Percentiles rank a stretch among this genome's conserved stretches.
Evolutionary conservation across 805 yeast species (phyloP).

Genomic region (Teunomyces barrocoloradensis): DNA sequence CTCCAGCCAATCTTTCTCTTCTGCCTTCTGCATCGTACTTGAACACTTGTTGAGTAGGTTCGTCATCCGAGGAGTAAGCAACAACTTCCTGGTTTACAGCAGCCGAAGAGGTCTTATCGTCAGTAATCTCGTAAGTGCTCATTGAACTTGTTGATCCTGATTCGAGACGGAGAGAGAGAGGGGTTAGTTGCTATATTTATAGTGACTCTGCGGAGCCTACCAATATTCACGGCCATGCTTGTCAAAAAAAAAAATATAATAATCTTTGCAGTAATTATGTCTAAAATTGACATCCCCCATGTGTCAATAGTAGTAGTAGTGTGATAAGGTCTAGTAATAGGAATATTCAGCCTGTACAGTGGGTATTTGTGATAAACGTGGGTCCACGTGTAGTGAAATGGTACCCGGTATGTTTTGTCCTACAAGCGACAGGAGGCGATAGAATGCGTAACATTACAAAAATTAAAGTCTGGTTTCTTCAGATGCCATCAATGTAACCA

Average conservation of each 20-base stretch:
- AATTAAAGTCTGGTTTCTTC: neutral
- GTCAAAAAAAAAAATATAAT: too few relatives aligned
- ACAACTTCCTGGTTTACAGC: neutral
- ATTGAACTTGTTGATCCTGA: neutral
- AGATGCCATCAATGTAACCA: neutral
- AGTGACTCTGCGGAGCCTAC: neutral
- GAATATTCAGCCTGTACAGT: neutral
- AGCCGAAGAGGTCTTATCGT: neutral
- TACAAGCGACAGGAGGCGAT: neutral
- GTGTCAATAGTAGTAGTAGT: neutral
- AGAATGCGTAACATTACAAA: neutral
- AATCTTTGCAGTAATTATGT: too few relatives aligned
- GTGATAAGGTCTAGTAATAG: neutral
- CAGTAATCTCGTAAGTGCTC: conserved; percentile 1
- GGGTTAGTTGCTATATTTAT: neutral
- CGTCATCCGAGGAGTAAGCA: conserved; percentile 1
- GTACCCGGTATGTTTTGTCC: neutral
- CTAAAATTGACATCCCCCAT: neutral
- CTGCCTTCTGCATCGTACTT: conserved; percentile 34
- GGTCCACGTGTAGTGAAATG: neutral
- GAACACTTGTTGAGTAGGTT: conserved; percentile 14
- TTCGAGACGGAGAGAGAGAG: too few relatives aligned
- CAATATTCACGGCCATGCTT: too few relatives aligned
- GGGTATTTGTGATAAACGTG: neutral
- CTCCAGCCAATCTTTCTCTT: conserved; percentile 23